These are phyloP conservation scores for Primulina eburnea DNA, from an alignment of 257 asterid genomes.

Conservation along the genomic window DNA sequence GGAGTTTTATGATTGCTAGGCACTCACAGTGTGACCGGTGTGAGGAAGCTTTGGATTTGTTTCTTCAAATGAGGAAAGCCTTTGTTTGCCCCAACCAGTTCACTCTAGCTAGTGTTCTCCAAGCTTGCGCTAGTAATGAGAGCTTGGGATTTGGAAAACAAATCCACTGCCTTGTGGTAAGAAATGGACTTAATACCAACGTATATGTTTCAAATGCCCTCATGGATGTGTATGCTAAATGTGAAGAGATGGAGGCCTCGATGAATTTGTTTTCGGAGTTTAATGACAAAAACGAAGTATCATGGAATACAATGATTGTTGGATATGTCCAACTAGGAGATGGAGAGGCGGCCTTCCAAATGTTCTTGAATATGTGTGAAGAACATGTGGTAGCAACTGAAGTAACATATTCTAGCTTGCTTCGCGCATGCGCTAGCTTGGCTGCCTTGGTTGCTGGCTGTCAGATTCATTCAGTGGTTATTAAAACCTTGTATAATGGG, in stretches of 20 bases:
- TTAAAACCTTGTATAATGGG: constrained; percentile 57
- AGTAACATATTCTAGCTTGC: constrained; percentile 78
- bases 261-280: constrained; percentile 51
- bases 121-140: constrained; percentile 70
- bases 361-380: constrained; percentile 59
- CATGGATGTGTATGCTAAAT: constrained; percentile 88
- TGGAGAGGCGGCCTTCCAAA: constrained; percentile 58
- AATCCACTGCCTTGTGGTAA: constrained; percentile 58
- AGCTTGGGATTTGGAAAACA: constrained; percentile 63
- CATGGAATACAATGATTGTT: constrained; percentile 91
- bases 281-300: constrained; percentile 59
- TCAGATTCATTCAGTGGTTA: constrained; percentile 63
- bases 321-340: constrained; percentile 75
- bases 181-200: constrained; percentile 62
- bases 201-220: constrained; percentile 76
- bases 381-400: constrained; percentile 60
- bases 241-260: constrained; percentile 64
- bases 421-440: constrained; percentile 79
- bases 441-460: constrained; percentile 78
- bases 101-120: constrained; percentile 84
- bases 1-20: constrained; percentile 97
- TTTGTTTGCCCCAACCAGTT: constrained; percentile 71
- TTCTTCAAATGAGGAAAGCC: constrained; percentile 56
- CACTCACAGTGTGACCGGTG: constrained; percentile 72
- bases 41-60: constrained; percentile 65